Evolutionary conservation across 148 eudicot genomes (phyloP).

Genomic region (Silene conica): DNA sequence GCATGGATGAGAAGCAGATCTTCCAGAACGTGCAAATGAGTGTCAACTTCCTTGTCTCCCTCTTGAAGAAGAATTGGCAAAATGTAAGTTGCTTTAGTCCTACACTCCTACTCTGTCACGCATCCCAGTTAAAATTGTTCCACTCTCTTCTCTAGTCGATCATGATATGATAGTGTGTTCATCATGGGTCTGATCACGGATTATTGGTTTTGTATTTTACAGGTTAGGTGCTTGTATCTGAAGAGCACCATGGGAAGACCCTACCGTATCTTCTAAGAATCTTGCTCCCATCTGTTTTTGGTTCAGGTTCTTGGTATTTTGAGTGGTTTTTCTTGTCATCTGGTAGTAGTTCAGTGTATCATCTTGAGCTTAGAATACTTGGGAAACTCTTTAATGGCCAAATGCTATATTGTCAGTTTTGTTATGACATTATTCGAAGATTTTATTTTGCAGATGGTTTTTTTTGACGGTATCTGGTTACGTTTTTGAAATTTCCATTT

Average conservation of each 20-base stretch:
- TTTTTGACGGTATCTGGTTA: too few species aligned
- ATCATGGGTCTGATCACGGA: not conserved
- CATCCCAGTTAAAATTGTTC: not conserved
- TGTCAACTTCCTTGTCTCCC: slow-evolving; percentile 66
- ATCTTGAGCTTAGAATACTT: slow-evolving; percentile 23
- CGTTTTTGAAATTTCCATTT: too few species aligned
- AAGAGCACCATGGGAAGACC: slow-evolving; percentile 81
- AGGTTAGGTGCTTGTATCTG: slow-evolving; percentile 68
- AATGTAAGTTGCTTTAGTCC: slow-evolving; percentile 36
- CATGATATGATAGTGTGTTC: not conserved
- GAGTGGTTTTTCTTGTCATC: not conserved
- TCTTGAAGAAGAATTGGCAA: slow-evolving; percentile 78
- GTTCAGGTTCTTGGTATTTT: slow-evolving; percentile 13
- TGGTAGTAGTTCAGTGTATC: slow-evolving; percentile 6
- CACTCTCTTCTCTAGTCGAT: not conserved
- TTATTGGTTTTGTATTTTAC: not conserved
- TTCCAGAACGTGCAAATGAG: slow-evolving; percentile 80
- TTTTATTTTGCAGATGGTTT: too few species aligned
- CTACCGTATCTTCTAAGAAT: slow-evolving; percentile 42
- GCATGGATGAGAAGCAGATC: slow-evolving; percentile 72
- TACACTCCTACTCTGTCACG: too few species aligned
- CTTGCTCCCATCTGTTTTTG: not conserved
- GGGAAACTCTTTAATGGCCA: slow-evolving; percentile 9
- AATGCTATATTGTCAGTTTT: not conserved
- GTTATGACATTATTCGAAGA: not conserved